Evolutionary conservation across 345 rosid genomes (phyloP), one percentile per base, ranked within the genome.

Genomic region (Aquilaria yunnanensis): DNA sequence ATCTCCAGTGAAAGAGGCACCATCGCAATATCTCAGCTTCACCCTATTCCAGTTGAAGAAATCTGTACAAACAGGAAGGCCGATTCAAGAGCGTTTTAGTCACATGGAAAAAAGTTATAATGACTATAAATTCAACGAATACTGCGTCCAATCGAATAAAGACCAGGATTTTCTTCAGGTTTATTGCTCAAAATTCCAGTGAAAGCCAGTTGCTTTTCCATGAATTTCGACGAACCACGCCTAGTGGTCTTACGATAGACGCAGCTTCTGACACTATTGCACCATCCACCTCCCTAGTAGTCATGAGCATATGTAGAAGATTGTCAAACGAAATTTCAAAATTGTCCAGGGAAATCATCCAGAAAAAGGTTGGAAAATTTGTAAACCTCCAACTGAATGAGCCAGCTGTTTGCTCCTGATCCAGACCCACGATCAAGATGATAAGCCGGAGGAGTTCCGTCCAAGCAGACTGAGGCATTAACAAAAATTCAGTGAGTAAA

Each of bases 21-120:
- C 97, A 65, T 92, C 98, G 50, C 98, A 92, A 67, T 92, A 92
- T 32, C 98, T 87, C 59, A 93, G 30, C 79, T 79, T 90, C 33
- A 90, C 83, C 77, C 96, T 83, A 64, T 93, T 93, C 98, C 97
- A 93, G 78, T 88, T 88, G 77, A 68, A 88, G 77, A 90, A 93
- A 76, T 90, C 98, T 93, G 80, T 76, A 73, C 62, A 29, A 51
- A 34, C 2, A 57, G 59, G 48, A 5, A 29, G 37, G 2, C n/a
- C 32, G 9, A 49, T 49, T 62, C 56, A 63, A 61, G 14, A 54
- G 13, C 23, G 3, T 59, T 23, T 53, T 56, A 14, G 41, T 14
- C 50, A 62, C 8, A 32, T 32, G 57, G 31, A 11, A 3, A 41
- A 60, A 57, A 43, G 11, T 50, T 49, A 47, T 13, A 23, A 45